Evolutionary conservation across 371 early-diverging fungal genomes (phyloP).

Genomic region (Actinomortierella ambigua): DNA sequence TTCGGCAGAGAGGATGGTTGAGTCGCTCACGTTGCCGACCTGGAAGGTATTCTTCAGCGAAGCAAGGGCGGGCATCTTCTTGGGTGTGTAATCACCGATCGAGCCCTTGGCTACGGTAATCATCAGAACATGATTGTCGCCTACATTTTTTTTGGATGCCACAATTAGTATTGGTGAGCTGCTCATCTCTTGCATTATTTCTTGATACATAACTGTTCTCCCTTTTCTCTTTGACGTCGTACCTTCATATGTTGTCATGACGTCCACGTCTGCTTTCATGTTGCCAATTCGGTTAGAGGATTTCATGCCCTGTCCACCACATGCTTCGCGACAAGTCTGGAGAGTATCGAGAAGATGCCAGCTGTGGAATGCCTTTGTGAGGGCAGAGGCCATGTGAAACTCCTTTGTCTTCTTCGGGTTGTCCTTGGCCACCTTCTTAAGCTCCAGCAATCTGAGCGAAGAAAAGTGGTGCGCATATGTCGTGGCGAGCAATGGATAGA

Average conservation of each 20-base stretch:
- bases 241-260: slow-evolving; percentile 22
- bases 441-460: neutral
- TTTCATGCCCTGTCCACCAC: slow-evolving; percentile 19
- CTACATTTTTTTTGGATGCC: neutral
- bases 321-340: slow-evolving; percentile 15
- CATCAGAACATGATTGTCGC: slow-evolving; percentile 18
- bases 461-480: slow-evolving; percentile 17
- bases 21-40: slow-evolving; percentile 3
- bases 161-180: too few relatives aligned
- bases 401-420: slow-evolving; percentile 7
- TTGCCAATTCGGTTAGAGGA: slow-evolving; percentile 16
- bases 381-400: slow-evolving; percentile 16
- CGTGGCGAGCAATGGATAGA: slow-evolving; percentile 10
- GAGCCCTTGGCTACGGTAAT: slow-evolving; percentile 19
- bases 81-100: slow-evolving; percentile 7
- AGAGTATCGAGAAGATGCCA: slow-evolving; percentile 19
- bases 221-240: neutral
- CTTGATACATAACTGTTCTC: too few relatives aligned
- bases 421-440: neutral
- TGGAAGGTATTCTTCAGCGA: slow-evolving; percentile 2
- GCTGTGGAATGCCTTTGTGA: slow-evolving; percentile 13
- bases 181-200: too few relatives aligned
- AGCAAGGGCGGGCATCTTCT: slow-evolving; percentile 2
- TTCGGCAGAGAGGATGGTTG: slow-evolving; percentile 12
- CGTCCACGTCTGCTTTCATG: slow-evolving; percentile 17